These are phyloP conservation scores for Phytomonas sp. DNA, from an alignment of 208 protist genomes.

Conservation along the genomic window DNA sequence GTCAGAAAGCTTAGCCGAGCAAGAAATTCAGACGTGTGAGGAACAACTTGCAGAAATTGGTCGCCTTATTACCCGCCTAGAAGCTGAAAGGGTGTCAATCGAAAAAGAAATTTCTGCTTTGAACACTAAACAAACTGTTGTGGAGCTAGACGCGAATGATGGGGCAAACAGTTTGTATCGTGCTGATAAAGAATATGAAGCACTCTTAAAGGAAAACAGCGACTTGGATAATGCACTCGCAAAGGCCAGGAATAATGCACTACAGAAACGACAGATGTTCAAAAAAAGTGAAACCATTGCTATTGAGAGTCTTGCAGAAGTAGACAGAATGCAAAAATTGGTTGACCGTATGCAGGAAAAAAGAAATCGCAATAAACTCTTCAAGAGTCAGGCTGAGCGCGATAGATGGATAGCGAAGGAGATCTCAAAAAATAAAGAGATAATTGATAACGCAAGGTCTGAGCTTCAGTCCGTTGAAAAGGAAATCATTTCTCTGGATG, in stretches of 20 bases:
- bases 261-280: slow-evolving; percentile 26
- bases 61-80: slow-evolving; percentile 35
- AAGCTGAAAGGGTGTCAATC: slow-evolving; percentile 36
- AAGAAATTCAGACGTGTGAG: slow-evolving; percentile 27
- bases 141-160: slow-evolving; percentile 53
- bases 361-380: slow-evolving; percentile 83
- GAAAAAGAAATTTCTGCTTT: slow-evolving; percentile 49
- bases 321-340: slow-evolving; percentile 33
- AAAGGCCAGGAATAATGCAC: slow-evolving; percentile 22
- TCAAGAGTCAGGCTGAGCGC: slow-evolving; percentile 82
- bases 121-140: slow-evolving; percentile 51
- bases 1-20: slow-evolving; percentile 30
- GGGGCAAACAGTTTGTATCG: slow-evolving; percentile 25
- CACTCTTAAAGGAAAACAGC: slow-evolving; percentile 47
- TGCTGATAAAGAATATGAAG: slow-evolving; percentile 33
- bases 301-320: slow-evolving; percentile 24
- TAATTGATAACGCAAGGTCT: slow-evolving; percentile 32
- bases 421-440: slow-evolving; percentile 52
- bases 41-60: slow-evolving; percentile 30
- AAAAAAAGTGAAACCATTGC: slow-evolving; percentile 23
- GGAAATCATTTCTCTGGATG: slow-evolving; percentile 24
- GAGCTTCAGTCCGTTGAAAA: slow-evolving; percentile 31
- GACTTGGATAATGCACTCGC: slow-evolving; percentile 37
- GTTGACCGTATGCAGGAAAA: slow-evolving; percentile 84
- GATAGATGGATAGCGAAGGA: slow-evolving; percentile 87